These are phyloP conservation scores for Gossypium ekmanianum DNA, from an alignment of 345 rosid genomes.

Conservation along the genomic window DNA sequence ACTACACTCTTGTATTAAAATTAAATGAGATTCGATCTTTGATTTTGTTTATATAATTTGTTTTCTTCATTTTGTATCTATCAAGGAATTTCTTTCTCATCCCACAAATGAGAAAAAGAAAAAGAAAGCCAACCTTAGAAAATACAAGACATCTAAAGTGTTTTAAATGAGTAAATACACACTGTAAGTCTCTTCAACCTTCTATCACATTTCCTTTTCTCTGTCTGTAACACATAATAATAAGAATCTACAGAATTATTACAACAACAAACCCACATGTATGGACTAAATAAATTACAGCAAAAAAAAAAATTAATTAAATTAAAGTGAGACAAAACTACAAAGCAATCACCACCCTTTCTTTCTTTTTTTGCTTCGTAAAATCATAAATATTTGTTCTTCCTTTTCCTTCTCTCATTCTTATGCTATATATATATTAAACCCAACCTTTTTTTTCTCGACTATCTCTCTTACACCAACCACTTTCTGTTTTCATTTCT, in stretches of 20 bases:
- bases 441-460: constrained; percentile 12
- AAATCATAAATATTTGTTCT: too few species aligned
- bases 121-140: neutral
- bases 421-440: constrained; percentile 20
- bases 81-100: neutral
- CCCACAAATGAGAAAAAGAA: neutral
- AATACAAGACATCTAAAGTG: neutral
- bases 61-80: too few species aligned
- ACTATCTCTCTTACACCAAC: constrained; percentile 16
- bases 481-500: constrained; percentile 22
- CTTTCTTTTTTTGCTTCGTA: neutral
- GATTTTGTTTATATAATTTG: too few species aligned
- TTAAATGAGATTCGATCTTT: too few species aligned
- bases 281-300: neutral
- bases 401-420: neutral
- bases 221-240: neutral
- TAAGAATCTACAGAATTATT: neutral
- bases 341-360: neutral
- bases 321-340: constrained; percentile 5
- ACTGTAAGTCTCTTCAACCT: neutral
- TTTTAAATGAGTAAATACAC: neutral
- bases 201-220: neutral
- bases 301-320: too few species aligned
- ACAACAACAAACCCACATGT: neutral
- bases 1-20: too few species aligned